These are phyloP conservation scores for Candida silvatica DNA, from an alignment of 805 yeast genomes.

Conservation along the genomic window DNA sequence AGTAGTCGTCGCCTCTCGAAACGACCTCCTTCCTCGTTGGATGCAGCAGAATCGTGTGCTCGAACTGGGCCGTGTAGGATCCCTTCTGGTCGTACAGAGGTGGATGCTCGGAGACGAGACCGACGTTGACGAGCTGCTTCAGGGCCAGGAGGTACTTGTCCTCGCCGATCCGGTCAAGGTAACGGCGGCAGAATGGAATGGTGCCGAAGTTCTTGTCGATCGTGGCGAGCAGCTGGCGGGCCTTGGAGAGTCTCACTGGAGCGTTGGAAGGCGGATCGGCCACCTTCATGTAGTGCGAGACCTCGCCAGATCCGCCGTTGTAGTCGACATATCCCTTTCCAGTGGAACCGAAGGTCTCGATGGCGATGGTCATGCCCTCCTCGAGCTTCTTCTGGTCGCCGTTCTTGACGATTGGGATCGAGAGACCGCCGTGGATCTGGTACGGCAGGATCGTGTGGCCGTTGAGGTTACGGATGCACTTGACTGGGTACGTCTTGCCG, in stretches of 20 bases:
- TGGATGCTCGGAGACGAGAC: conserved; percentile 88
- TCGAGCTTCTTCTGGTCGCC: conserved; percentile 97
- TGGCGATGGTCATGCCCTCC: conserved; percentile 96
- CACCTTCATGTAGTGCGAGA: conserved; percentile 82
- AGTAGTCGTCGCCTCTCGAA: conserved; percentile 92
- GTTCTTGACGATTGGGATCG: conserved; percentile 92
- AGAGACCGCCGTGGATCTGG: conserved; percentile 88
- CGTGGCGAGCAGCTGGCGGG: conserved; percentile 57
- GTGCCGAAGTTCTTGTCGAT: conserved; percentile 87
- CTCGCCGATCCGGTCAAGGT: conserved; percentile 84
- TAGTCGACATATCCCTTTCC: conserved; percentile 77
- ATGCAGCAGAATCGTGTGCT: conserved; percentile 86
- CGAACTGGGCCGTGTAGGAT: conserved; percentile 91
- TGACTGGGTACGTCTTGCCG: conserved; percentile 79
- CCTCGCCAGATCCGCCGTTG: conserved; percentile 77
- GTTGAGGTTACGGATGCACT: conserved; percentile 83
- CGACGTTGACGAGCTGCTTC: conserved; percentile 75
- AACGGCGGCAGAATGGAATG: conserved; percentile 93
- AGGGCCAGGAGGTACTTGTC: conserved; percentile 85
- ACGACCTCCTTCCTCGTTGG: conserved; percentile 92
- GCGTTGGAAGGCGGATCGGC: conserved; percentile 38
- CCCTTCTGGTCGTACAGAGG: conserved; percentile 83
- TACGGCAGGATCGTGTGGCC: conserved; percentile 89
- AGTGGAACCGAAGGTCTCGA: conserved; percentile 96
- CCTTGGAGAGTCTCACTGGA: conserved; percentile 53